These are phyloP conservation scores for Curvularia hawaiiensis DNA, from an alignment of 2,329 filamentous ascomycete genomes.

Conservation along the genomic window DNA sequence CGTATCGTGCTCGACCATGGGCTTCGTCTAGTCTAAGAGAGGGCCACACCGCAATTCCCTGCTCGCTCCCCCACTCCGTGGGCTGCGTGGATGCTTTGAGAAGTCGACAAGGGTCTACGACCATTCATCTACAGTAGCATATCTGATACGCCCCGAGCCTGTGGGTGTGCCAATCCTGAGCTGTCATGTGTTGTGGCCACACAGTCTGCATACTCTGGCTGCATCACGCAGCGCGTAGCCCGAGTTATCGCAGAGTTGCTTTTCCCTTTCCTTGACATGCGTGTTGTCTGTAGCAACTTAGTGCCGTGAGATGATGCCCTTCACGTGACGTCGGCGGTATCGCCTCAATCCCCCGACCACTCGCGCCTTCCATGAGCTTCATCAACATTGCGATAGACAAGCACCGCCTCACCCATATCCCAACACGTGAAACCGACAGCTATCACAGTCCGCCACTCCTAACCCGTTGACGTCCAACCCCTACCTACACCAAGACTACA, in stretches of 20 bases:
- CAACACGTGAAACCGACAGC: slow-evolving; percentile 7
- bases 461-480: slow-evolving; percentile 2
- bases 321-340: slow-evolving; percentile 35
- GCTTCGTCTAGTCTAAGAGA: background rate
- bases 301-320: slow-evolving; percentile 5
- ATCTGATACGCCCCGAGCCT: slow-evolving; percentile 8
- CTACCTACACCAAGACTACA: slow-evolving; percentile 7
- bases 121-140: slow-evolving; percentile 15
- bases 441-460: slow-evolving; percentile 4
- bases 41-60: slow-evolving; percentile 1
- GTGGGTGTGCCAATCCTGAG: background rate
- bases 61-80: background rate
- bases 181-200: background rate
- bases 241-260: slow-evolving; percentile 1
- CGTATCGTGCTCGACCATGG: background rate
- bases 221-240: background rate
- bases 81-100: slow-evolving; percentile 4
- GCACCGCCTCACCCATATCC: slow-evolving; percentile 15
- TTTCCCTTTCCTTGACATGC: slow-evolving; percentile 7
- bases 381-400: slow-evolving; percentile 31
- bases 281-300: slow-evolving; percentile 4
- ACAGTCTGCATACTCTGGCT: background rate
- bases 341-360: slow-evolving; percentile 20
- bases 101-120: slow-evolving; percentile 10
- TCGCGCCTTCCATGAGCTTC: slow-evolving; percentile 36